Conservation (phyloP, 2,329 filamentous ascomycete genomes). For the Colletotrichum viniferum region DNA sequence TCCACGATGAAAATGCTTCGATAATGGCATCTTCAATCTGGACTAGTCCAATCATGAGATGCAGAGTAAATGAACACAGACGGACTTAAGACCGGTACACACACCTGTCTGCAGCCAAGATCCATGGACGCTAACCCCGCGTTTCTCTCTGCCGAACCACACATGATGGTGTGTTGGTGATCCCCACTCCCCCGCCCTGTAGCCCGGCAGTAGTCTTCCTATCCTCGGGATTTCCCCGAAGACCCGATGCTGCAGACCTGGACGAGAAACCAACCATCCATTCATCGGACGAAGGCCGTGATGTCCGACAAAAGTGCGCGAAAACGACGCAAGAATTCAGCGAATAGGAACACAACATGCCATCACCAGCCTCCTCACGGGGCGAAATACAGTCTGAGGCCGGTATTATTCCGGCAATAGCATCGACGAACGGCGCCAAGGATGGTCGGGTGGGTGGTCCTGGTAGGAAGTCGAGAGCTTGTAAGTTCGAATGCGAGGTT, state of each 20-base stretch:
- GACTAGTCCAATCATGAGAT: not conserved
- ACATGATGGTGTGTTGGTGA: not conserved
- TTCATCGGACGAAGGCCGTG: not conserved
- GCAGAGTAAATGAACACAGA: not conserved
- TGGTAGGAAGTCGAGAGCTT: not conserved
- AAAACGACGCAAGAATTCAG: not conserved
- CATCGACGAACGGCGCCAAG: not conserved
- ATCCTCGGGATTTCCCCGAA: not conserved
- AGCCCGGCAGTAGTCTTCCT: not conserved
- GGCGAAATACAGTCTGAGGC: not conserved
- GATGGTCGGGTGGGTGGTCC: not conserved
- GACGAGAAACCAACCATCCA: not conserved
- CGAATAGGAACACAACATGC: not conserved
- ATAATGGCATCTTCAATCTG: not conserved
- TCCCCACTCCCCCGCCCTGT: not conserved
- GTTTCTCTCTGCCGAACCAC: not conserved
- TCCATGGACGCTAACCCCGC: not conserved
- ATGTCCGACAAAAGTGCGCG: not conserved
- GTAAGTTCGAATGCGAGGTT: not conserved
- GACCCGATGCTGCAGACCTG: not conserved
- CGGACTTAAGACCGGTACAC: not conserved
- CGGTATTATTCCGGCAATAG: not conserved
- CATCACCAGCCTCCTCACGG: not conserved
- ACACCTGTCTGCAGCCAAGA: not conserved
- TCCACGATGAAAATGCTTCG: not conserved